These are phyloP conservation scores for Psilocybe azurescens DNA, from an alignment of 768 basidiomycete genomes.

Conservation along the genomic window DNA sequence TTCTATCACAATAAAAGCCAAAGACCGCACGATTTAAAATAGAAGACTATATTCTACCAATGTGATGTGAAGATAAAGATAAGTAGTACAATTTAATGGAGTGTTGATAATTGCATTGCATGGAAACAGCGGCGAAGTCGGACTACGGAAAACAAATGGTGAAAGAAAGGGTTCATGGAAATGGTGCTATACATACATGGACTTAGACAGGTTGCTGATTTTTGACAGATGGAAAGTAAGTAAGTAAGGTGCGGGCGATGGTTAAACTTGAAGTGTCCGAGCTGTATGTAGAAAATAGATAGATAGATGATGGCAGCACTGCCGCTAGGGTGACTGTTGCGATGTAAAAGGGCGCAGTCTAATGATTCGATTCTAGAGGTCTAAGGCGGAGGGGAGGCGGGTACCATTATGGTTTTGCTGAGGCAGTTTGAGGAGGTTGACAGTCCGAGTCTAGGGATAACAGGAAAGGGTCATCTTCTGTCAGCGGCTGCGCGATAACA, in stretches of 20 bases:
- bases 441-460: not conserved
- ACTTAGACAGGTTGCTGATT: no score
- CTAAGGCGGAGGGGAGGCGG: not conserved
- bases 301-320: not conserved
- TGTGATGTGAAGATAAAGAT: no score
- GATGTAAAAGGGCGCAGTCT: not conserved
- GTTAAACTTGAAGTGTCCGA: not conserved
- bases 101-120: no score
- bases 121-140: no score
- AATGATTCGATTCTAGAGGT: not conserved
- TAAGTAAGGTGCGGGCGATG: not conserved
- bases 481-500: not conserved
- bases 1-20: no score
- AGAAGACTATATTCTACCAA: no score
- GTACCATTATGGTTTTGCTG: slow-evolving; percentile 1
- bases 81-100: no score
- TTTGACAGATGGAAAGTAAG: not conserved
- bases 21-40: no score
- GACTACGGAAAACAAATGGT: no score
- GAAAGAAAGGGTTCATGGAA: no score
- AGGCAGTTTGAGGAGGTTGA: not conserved
- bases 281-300: not conserved
- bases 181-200: no score
- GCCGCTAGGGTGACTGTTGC: not conserved
- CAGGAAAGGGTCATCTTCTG: not conserved